phyloP scores from a whole-genome alignment of 495 filamentous ascomycete species.

The Hypoxylon cercidicola region DNA sequence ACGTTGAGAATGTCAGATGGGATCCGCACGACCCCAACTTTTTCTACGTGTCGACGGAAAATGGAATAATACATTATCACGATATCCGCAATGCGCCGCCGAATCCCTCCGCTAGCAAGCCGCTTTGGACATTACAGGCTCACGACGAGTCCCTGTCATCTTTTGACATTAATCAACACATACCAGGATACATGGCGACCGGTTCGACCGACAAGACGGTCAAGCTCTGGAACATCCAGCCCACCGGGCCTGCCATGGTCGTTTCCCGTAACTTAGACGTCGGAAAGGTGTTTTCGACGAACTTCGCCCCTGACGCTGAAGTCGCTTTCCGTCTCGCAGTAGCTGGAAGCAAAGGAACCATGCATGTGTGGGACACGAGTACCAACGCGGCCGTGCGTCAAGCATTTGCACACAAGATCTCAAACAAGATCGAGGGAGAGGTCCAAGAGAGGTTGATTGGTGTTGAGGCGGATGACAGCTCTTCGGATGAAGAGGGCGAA shows the following conservation, averaged over 20 bases:
- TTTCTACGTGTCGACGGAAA: constrained; percentile 96
- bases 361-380: constrained; percentile 96
- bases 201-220: constrained; percentile 92
- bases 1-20: constrained; percentile 93
- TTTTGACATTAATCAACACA: constrained; percentile 89
- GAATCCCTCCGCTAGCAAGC: constrained; percentile 75
- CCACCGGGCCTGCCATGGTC: constrained; percentile 85
- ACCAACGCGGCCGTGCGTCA: constrained; percentile 91
- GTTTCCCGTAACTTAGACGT: constrained; percentile 91
- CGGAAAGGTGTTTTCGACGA: constrained; percentile 91
- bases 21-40: constrained; percentile 89
- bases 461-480: constrained; percentile 69
- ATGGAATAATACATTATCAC: constrained; percentile 86
- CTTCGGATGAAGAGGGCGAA: constrained; percentile 67
- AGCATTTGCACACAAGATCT: constrained; percentile 80
- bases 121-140: constrained; percentile 93
- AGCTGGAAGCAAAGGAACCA: constrained; percentile 91
- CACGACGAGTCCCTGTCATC: constrained; percentile 93
- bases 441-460: constrained; percentile 81
- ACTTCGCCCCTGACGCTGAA: constrained; percentile 87
- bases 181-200: constrained; percentile 92
- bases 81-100: constrained; percentile 77
- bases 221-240: constrained; percentile 93
- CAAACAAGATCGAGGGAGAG: constrained; percentile 61
- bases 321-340: constrained; percentile 92